A percentile compares a stretch with the other conserved stretches of the same genome.
phyloP scores from a whole-genome alignment of 2,329 filamentous ascomycete species.

The Akanthomyces uredinophilus region DNA sequence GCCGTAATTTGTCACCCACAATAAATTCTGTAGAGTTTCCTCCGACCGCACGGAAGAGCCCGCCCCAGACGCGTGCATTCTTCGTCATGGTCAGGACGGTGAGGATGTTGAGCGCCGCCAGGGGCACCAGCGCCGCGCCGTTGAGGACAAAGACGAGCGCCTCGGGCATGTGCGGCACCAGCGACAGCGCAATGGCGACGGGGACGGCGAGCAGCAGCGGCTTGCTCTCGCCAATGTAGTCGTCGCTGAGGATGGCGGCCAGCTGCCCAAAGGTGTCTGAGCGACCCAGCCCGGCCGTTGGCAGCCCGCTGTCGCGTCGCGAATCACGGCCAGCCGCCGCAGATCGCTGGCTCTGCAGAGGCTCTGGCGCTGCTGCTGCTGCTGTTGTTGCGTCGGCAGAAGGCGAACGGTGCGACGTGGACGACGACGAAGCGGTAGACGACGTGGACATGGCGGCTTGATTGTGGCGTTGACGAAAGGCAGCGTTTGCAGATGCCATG shows the following conservation, averaged over 20 bases:
- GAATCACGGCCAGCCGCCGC: background rate
- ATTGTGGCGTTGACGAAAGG: conserved; percentile 10
- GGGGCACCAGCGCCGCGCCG: conserved; percentile 14
- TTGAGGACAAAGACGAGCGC: conserved; percentile 15
- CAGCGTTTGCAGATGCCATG: conserved; percentile 3
- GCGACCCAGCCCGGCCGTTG: background rate
- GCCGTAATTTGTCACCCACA: background rate
- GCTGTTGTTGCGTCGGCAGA: background rate
- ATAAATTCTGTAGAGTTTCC: conserved; percentile 17
- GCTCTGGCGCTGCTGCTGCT: background rate
- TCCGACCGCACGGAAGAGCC: conserved; percentile 14
- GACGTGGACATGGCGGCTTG: conserved; percentile 8
- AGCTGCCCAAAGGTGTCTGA: conserved; percentile 15
- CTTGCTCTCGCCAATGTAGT: conserved; percentile 16
- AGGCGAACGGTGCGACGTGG: background rate
- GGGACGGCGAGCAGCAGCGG: conserved; percentile 16
- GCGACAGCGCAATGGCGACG: background rate
- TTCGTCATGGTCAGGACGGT: conserved; percentile 13
- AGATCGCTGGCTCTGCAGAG: background rate
- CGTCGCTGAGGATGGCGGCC: conserved; percentile 12
- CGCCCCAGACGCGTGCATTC: conserved; percentile 12
- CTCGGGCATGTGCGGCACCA: background rate
- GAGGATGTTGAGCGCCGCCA: conserved; percentile 16
- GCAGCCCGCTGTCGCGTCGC: background rate
- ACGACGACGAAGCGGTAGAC: background rate